phyloP scores from a whole-genome alignment of 225 moss, liverwort and hornwort genomes.

The Physcomitrium patens region DNA sequence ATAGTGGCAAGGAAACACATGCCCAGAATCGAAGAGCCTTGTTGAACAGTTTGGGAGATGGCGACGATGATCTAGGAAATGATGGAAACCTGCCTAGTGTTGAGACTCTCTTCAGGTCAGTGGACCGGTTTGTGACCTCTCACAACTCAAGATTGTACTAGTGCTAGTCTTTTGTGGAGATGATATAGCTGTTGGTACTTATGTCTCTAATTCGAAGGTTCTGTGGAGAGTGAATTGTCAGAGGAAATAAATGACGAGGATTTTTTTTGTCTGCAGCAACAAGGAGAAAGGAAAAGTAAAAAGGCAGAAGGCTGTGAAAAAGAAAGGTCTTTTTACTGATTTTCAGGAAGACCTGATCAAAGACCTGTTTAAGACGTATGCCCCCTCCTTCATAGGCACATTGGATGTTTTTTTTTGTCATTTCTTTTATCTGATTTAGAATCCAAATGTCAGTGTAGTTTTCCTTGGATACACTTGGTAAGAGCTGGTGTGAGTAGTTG shows the following conservation, averaged over 20 bases:
- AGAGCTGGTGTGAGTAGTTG: not conserved
- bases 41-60: constrained; percentile 54
- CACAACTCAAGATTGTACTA: not conserved
- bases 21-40: constrained; percentile 58
- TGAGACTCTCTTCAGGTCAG: constrained; percentile 30
- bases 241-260: not conserved
- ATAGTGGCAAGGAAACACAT: constrained; percentile 29
- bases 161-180: not conserved
- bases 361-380: constrained; percentile 71
- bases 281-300: constrained; percentile 55
- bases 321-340: constrained; percentile 59
- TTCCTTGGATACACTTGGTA: not conserved
- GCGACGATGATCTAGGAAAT: constrained; percentile 43
- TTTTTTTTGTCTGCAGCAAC: constrained; percentile 45
- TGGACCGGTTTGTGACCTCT: constrained; percentile 42
- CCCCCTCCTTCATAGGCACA: not conserved
- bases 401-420: not conserved
- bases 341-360: constrained; percentile 63
- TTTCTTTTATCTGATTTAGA: not conserved
- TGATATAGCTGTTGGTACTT: not conserved
- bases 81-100: constrained; percentile 22
- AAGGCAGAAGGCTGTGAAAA: constrained; percentile 40
- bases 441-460: not conserved
- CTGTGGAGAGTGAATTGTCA: too few relatives aligned
- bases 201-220: not conserved